phyloP scores from a whole-genome alignment of 2,329 filamentous ascomycete genomes.

The Penicillium nordicum region DNA sequence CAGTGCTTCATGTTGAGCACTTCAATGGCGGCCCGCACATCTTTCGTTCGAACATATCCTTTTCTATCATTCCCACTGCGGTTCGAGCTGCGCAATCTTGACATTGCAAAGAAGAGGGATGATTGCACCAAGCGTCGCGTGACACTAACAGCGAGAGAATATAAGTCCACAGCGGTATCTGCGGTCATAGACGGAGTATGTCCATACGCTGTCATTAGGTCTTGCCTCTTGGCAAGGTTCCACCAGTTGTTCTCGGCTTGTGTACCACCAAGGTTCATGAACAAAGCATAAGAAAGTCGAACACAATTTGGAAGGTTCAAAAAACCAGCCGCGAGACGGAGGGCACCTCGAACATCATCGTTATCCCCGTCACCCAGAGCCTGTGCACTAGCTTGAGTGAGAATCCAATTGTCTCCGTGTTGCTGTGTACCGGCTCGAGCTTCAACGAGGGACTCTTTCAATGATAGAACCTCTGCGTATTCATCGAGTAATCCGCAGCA shows the following conservation, averaged over 20 bases:
- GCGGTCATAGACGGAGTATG: constrained; percentile 67
- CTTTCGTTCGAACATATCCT: constrained; percentile 43
- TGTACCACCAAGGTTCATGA: constrained; percentile 66
- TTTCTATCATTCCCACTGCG: constrained; percentile 28
- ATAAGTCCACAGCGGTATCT: constrained; percentile 73
- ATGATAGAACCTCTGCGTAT: constrained; percentile 63
- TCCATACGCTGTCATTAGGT: constrained; percentile 1
- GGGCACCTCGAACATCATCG: constrained; percentile 28
- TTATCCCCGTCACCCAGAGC: constrained; percentile 30
- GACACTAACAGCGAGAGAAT: constrained; percentile 63
- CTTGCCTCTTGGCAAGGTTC: constrained; percentile 48
- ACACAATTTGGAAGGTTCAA: constrained; percentile 62
- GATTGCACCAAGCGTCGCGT: constrained; percentile 69
- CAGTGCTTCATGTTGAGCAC: constrained; percentile 51
- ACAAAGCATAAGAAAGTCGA: constrained; percentile 61
- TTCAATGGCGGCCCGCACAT: constrained; percentile 55
- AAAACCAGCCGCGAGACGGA: constrained; percentile 53
- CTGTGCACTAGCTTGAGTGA: constrained; percentile 45
- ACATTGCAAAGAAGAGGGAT: constrained; percentile 66
- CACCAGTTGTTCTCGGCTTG: constrained; percentile 66
- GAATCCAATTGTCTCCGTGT: constrained; percentile 65
- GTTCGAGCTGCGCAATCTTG: constrained; percentile 57
- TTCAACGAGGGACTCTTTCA: constrained; percentile 63
- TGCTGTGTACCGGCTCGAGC: constrained; percentile 56
- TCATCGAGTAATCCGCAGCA: constrained; percentile 65